Percentiles rank a stretch among this genome's conserved stretches.
phyloP scores from a whole-genome alignment of 441 rosid species.

The Rhodomyrtus psidioides region DNA sequence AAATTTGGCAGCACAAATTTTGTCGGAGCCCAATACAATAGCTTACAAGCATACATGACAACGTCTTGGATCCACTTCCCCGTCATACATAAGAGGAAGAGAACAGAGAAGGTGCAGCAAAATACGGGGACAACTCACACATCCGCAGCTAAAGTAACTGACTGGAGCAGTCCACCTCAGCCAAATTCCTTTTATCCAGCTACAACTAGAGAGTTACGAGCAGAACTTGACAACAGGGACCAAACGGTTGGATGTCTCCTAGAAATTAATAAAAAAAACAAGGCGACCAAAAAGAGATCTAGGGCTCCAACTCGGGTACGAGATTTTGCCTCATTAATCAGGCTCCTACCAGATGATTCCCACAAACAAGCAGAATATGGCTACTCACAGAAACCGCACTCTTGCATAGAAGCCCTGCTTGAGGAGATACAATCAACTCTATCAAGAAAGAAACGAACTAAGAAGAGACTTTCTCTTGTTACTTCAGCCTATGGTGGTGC shows the following conservation, averaged over 20 bases:
- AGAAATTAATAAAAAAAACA: background rate
- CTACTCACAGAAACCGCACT: slow-evolving; percentile 12
- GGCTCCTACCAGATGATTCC: slow-evolving; percentile 11
- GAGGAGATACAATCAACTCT: slow-evolving; percentile 25
- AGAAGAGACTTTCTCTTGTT: slow-evolving; percentile 21
- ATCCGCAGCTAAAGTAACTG: slow-evolving; percentile 9
- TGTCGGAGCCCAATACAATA: slow-evolving; percentile 28
- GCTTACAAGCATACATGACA: slow-evolving; percentile 24
- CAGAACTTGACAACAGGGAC: background rate
- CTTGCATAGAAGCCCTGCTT: slow-evolving; percentile 24
- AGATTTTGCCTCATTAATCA: slow-evolving; percentile 36
- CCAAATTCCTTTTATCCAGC: background rate
- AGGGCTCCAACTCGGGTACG: slow-evolving; percentile 33
- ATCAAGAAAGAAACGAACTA: slow-evolving; percentile 44
- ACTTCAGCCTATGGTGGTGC: slow-evolving; percentile 17
- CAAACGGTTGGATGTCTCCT: background rate
- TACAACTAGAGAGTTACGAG: background rate
- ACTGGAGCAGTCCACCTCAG: background rate
- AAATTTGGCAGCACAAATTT: slow-evolving; percentile 20
- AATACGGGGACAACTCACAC: slow-evolving; percentile 23
- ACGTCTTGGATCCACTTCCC: slow-evolving; percentile 20
- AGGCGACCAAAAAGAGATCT: slow-evolving; percentile 44
- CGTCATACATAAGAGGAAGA: slow-evolving; percentile 30
- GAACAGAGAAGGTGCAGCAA: slow-evolving; percentile 36
- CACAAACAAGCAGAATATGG: slow-evolving; percentile 15